phyloP scores from a whole-genome alignment of 352 stramenopile genomes.

The Achlya hypogyna region DNA sequence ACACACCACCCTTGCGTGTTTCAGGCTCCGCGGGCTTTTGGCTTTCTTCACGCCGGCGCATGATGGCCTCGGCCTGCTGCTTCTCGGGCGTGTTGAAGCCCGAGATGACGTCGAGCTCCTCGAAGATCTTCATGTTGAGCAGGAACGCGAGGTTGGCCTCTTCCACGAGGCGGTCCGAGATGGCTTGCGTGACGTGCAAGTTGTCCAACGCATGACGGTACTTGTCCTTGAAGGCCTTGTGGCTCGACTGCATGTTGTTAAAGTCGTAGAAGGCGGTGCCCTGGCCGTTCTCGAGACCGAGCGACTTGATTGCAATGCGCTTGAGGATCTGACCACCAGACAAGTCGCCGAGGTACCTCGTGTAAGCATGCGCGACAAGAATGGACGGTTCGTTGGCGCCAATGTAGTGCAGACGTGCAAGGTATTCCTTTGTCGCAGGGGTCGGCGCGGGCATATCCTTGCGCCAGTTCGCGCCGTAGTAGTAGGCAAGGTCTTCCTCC shows the following conservation, averaged over 20 bases:
- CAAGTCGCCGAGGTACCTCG: conserved; percentile 71
- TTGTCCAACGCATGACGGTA: conserved; percentile 47
- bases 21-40: background rate
- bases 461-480: conserved; percentile 38
- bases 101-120: conserved; percentile 51
- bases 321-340: conserved; percentile 56
- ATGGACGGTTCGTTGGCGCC: conserved; percentile 31
- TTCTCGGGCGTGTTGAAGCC: conserved; percentile 33
- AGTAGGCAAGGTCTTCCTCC: conserved; percentile 46
- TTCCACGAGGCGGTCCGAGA: conserved; percentile 34
- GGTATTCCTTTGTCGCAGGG: conserved; percentile 47
- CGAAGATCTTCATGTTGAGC: conserved; percentile 69
- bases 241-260: conserved; percentile 29
- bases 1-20: conserved; percentile 7
- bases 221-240: conserved; percentile 60
- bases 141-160: conserved; percentile 70
- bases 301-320: conserved; percentile 34
- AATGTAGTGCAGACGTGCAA: conserved; percentile 43
- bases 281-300: conserved; percentile 26
- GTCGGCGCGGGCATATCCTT: conserved; percentile 24
- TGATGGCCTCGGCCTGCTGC: conserved; percentile 31
- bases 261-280: conserved; percentile 57
- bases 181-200: conserved; percentile 26
- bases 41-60: conserved; percentile 23
- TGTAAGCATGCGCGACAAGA: conserved; percentile 68